phyloP scores from a whole-genome alignment of 2,329 filamentous ascomycete genomes.

The Magnaporthales sp. region DNA sequence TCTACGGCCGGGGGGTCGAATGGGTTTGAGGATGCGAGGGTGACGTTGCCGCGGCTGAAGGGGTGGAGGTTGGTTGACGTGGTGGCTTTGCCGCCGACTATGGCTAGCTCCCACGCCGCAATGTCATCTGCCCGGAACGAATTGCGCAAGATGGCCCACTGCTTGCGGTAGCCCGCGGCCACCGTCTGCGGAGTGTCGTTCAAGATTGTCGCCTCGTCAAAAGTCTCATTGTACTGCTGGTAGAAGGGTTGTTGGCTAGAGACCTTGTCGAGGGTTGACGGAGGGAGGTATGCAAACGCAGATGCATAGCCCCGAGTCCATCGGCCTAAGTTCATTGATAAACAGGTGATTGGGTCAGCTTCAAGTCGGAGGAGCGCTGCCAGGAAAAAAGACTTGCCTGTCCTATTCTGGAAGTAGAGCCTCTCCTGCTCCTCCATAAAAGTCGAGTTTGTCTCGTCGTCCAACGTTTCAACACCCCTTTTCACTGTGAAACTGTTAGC shows the following conservation, averaged over 20 bases:
- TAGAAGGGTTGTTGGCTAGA: background rate
- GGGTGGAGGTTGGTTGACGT: slow-evolving; percentile 23
- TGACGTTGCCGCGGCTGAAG: slow-evolving; percentile 27
- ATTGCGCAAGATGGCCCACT: background rate
- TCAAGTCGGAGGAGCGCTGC: no score
- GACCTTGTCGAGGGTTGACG: background rate
- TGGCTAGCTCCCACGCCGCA: slow-evolving; percentile 7
- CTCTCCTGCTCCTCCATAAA: background rate
- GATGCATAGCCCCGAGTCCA: background rate
- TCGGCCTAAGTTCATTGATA: background rate
- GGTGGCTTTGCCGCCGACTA: slow-evolving; percentile 18
- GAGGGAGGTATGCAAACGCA: background rate
- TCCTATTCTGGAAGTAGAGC: background rate
- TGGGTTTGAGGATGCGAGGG: slow-evolving; percentile 24
- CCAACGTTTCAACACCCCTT: background rate
- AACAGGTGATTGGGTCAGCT: no score
- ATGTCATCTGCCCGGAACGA: background rate
- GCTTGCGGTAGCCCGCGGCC: background rate
- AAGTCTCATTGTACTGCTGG: background rate
- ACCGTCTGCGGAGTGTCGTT: background rate
- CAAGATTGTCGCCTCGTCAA: background rate
- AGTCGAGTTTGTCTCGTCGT: background rate
- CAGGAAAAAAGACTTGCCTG: background rate
- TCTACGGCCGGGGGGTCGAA: slow-evolving; percentile 25
- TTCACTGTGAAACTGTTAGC: slow-evolving; percentile 3